A percentile compares a stretch with the other conserved stretches of the same genome.
Conservation (phyloP, 345 rosid genomes). For the Populus nigra region DNA sequence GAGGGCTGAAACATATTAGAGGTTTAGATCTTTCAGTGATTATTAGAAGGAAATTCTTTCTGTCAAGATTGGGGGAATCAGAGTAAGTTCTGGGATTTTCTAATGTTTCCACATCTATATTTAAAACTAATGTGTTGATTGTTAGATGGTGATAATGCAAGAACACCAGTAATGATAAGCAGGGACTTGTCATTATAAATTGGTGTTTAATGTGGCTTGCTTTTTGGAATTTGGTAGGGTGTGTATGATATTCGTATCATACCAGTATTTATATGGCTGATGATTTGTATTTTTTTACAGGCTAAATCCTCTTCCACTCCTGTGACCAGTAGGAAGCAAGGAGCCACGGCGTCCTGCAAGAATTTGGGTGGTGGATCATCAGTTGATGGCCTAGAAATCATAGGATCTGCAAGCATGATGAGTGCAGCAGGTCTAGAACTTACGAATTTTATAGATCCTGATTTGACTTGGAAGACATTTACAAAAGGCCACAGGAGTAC, state of each 20-base stretch:
- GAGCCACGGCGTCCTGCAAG: slow-evolving; percentile 27
- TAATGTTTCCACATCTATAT: background rate
- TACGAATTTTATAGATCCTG: slow-evolving; percentile 39
- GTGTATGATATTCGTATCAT: background rate
- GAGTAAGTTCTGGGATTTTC: slow-evolving; percentile 19
- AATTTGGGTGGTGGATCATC: slow-evolving; percentile 17
- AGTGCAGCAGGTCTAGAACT: slow-evolving; percentile 45
- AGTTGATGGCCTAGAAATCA: slow-evolving; percentile 32
- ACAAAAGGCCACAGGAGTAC: slow-evolving; percentile 49
- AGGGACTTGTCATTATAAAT: background rate
- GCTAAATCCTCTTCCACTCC: background rate
- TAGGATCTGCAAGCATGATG: slow-evolving; percentile 34
- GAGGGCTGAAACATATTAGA: background rate
- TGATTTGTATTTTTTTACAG: slow-evolving; percentile 2
- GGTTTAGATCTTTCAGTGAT: background rate
- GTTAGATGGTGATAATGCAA: background rate
- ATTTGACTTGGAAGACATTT: slow-evolving; percentile 50
- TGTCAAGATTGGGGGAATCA: slow-evolving; percentile 36
- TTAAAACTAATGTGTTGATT: background rate
- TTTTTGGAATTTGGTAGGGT: background rate
- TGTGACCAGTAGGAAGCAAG: slow-evolving; percentile 23
- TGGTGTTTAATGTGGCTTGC: background rate
- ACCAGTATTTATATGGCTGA: background rate
- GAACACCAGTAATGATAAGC: background rate
- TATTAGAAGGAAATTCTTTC: background rate